phyloP scores from a whole-genome alignment of 208 protist species.

The Paratrypanosoma confusum region DNA sequence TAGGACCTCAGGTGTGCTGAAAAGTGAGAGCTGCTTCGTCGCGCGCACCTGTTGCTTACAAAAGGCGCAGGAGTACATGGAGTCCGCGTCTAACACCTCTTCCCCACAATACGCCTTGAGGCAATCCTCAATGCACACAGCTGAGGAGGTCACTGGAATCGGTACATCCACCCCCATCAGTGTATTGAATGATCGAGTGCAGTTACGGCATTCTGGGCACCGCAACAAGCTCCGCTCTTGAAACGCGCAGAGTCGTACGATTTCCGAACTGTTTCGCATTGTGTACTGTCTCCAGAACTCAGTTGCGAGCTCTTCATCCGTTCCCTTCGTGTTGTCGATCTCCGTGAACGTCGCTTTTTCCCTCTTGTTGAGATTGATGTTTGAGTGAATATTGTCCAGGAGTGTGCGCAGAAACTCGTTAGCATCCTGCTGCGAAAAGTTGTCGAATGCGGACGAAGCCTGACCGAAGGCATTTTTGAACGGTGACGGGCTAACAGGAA shows the following conservation, averaged over 20 bases:
- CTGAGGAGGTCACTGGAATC: slow-evolving; percentile 18
- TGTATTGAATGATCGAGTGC: slow-evolving; percentile 45
- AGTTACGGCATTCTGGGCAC: slow-evolving; percentile 52
- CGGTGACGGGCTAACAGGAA: slow-evolving; percentile 54
- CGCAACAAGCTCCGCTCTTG: slow-evolving; percentile 62
- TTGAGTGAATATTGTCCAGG: slow-evolving; percentile 87
- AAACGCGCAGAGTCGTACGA: slow-evolving; percentile 80
- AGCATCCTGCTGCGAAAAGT: slow-evolving; percentile 80
- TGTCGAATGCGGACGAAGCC: slow-evolving; percentile 57
- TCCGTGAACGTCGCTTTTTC: slow-evolving; percentile 17
- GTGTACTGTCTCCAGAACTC: slow-evolving; percentile 70
- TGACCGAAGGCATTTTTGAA: slow-evolving; percentile 74
- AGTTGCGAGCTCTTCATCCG: slow-evolving; percentile 61
- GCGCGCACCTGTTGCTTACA: slow-evolving; percentile 63
- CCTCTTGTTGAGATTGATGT: slow-evolving; percentile 64
- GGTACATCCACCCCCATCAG: slow-evolving; percentile 64
- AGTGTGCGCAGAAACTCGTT: slow-evolving; percentile 89
- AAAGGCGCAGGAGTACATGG: slow-evolving; percentile 48
- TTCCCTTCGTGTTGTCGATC: slow-evolving; percentile 61
- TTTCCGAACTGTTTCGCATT: slow-evolving; percentile 84
- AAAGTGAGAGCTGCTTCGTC: slow-evolving; percentile 66
- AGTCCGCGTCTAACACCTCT: slow-evolving; percentile 55
- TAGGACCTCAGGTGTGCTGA: slow-evolving; percentile 55
- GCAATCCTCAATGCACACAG: slow-evolving; percentile 58
- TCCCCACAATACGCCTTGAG: slow-evolving; percentile 58